Evolutionary conservation across 192 early-diverging fungal species (phyloP), one percentile per base, ranked within the genome.

Genomic region (Coemansia javaensis): DNA sequence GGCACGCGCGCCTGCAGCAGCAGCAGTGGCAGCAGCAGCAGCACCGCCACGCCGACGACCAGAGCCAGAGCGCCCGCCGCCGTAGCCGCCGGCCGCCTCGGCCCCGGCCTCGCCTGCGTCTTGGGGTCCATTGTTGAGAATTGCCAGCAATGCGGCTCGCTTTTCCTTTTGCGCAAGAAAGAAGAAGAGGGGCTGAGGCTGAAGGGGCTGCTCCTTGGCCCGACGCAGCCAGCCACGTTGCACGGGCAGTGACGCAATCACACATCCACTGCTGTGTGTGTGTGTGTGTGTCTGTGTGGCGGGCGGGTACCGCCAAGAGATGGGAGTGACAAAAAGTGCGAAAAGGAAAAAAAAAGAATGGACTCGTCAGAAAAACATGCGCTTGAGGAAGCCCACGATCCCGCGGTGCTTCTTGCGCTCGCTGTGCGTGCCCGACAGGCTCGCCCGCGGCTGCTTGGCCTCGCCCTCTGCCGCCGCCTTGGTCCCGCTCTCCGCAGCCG

Each of bases 321-420:
- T 21, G 12, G 21, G 22, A 23, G 4, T 7, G 7, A 40, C 22
- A 23, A 11, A 41, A 41, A 24, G 9, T 41, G 20, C 40, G 20
- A 23, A 22, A 23, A 15, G 43, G 4, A 40, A 16, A 47, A 18
- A 35, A 38, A 20, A 0, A 45, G 11, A 38, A n/a, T 25, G 24
- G 24, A 25, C 24, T 7, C 39, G 7, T 63, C 42, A 72, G 32
- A 53, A 54, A 22, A 64, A 72, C 40, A 72, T 42, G n/a, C 68
- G 60, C 53, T 58, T 72, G 48, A 72, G 56, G 32, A 72, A 64
- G 30, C 61, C 61, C 42, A 62, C 24, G 35, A 72, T 23, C 2
- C 68, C 68, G 25, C 68, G 68, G 34, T 72, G 55, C 61, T 72
- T 72, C 45, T 56, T 58, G 40, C 34, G 60, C 33, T 51, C 43